Base-by-base conservation (phyloP, 2,329 filamentous ascomycete genomes). In the Venturia asperata region DNA sequence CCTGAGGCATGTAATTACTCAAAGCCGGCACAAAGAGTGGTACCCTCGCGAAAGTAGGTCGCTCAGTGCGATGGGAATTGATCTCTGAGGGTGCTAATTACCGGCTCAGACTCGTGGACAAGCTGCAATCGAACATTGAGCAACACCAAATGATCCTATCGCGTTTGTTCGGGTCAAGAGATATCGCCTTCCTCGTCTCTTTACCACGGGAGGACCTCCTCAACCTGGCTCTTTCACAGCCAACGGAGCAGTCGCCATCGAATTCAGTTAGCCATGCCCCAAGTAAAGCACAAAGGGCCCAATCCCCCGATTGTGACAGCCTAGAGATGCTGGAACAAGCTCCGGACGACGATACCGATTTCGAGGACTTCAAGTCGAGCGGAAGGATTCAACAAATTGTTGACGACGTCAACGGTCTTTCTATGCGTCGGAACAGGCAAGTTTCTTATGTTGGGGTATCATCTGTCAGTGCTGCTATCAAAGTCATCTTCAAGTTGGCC, bases 1-100 rank as follows among this genome's bases (percentile, higher is more conserved):
- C 87, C 89, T 4, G 90, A 92, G 74, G 82, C 85, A 64, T 93
- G 90, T 73, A 87, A 87, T 71, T 93, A 93, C 74, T 88, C 91
- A 69, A 91, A 92, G 76, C 89, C 91, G 68, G 83, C 89, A 19
- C 88, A 90, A 74, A 81, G 88, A 67, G 85, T 90, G 11, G 87
- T 91, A 66, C 89, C 90, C 0, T 92, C 90, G 10, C 84, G 88
- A 75, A 92, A 90, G 88, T 89, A 78, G 76, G 85, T 76, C 13
- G 13, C 49, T 64, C 6, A 9, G 27, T 56, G 10, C 30, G 47
- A 10, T 4, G 27, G 6, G 1, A 21, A 84, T 6, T 79, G 86
- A 56, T 55, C 34, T 4, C 5, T 9, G 15, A 43, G 17, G 5
- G 6, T 43, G 5, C 21, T 47, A 27, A 74, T 67, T 43, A 27